Conservation (phyloP, 2,329 filamentous ascomycete species). For the Beauveria rudraprayagi region DNA sequence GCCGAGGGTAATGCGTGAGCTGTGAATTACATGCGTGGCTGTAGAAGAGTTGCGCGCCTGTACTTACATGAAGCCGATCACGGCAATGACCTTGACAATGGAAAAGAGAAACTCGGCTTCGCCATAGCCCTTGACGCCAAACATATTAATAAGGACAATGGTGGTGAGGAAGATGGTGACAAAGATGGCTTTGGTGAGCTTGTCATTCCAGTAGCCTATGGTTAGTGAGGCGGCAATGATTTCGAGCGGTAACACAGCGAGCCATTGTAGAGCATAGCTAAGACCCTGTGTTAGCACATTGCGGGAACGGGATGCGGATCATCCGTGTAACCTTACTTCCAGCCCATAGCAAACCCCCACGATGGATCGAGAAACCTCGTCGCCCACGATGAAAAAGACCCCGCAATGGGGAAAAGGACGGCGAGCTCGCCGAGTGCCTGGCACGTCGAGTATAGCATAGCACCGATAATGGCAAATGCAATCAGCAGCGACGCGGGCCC, state of each 20-base stretch:
- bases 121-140: conserved; percentile 81
- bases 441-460: conserved; percentile 87
- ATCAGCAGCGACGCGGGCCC: conserved; percentile 73
- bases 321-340: conserved; percentile 55
- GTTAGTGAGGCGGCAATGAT: conserved; percentile 82
- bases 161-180: conserved; percentile 72
- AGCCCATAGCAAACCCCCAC: conserved; percentile 93
- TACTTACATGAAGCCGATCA: conserved; percentile 78
- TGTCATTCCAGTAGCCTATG: conserved; percentile 68
- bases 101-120: conserved; percentile 86
- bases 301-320: not conserved
- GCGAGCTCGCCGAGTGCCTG: conserved; percentile 89
- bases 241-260: conserved; percentile 74
- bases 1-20: not conserved
- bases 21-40: not conserved
- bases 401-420: conserved; percentile 81
- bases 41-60: conserved; percentile 10
- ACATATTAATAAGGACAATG: conserved; percentile 77
- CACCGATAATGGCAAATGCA: conserved; percentile 69
- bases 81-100: conserved; percentile 75
- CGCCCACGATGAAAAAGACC: conserved; percentile 86
- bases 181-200: conserved; percentile 63
- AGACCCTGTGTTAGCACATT: not conserved
- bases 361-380: conserved; percentile 89
- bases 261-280: conserved; percentile 82